phyloP scores from a whole-genome alignment of 2,329 filamentous ascomycete genomes.

The Elsinoe fawcettii region DNA sequence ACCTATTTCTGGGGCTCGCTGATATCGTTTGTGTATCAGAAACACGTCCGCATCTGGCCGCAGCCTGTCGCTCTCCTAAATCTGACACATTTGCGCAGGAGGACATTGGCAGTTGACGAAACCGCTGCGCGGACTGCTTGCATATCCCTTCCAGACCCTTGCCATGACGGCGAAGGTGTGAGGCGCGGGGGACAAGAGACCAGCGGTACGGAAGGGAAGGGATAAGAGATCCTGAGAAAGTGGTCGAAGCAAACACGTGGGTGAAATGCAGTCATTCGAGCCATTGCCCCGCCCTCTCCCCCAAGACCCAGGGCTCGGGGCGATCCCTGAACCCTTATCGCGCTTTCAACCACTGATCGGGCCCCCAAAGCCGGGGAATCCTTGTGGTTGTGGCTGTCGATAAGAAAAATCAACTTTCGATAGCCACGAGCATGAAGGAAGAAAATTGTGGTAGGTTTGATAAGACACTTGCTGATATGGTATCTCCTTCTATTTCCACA shows the following conservation, averaged over 20 bases:
- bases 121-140: not conserved
- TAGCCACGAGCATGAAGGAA: conserved; percentile 1
- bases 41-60: conserved; percentile 6
- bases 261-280: conserved; percentile 9
- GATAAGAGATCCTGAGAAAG: conserved; percentile 3
- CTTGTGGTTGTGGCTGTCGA: not conserved
- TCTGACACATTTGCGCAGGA: not conserved
- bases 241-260: conserved; percentile 6
- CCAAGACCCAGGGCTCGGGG: conserved; percentile 4
- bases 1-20: conserved; percentile 5
- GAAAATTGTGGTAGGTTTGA: conserved; percentile 2
- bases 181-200: not conserved
- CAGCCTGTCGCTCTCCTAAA: not conserved
- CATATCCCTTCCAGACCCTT: not conserved
- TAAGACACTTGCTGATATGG: not conserved
- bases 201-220: conserved; percentile 6
- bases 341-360: not conserved
- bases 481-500: not conserved
- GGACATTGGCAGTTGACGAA: not conserved
- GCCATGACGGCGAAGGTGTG: not conserved
- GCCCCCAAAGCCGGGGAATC: not conserved
- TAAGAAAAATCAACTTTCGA: not conserved
- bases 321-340: conserved; percentile 10
- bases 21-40: conserved; percentile 10
- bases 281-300: not conserved